phyloP scores from a whole-genome alignment of 1,139 yeast genomes.

The Lipomyces yarrowii region DNA sequence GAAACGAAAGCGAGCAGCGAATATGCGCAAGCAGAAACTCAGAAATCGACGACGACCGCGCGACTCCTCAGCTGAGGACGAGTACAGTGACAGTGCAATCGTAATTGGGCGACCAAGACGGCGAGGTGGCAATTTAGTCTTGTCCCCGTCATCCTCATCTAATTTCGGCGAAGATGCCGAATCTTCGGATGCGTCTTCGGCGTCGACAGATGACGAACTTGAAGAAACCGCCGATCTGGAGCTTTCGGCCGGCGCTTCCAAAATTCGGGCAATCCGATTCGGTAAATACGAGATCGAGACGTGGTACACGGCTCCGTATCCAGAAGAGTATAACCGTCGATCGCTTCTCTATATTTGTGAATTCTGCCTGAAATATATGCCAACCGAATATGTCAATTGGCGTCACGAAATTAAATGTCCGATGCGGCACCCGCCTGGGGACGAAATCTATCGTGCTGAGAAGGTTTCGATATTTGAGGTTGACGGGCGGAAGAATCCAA shows the following conservation, averaged over 20 bases:
- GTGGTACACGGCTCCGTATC: slow-evolving; percentile 94
- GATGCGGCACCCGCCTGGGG: slow-evolving; percentile 80
- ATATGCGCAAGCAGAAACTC: not conserved
- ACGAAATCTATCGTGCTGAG: slow-evolving; percentile 79
- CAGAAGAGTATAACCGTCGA: slow-evolving; percentile 75
- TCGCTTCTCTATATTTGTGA: slow-evolving; percentile 75
- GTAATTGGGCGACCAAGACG: not conserved
- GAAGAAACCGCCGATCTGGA: slow-evolving; percentile 12
- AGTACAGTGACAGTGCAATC: not conserved
- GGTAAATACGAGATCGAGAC: slow-evolving; percentile 76
- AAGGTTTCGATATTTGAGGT: slow-evolving; percentile 80
- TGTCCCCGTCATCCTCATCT: slow-evolving; percentile 8
- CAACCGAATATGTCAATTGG: slow-evolving; percentile 63
- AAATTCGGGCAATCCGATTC: slow-evolving; percentile 61
- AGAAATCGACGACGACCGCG: not conserved
- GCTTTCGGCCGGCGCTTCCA: slow-evolving; percentile 37
- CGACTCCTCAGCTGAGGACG: slow-evolving; percentile 4
- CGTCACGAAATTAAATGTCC: slow-evolving; percentile 57
- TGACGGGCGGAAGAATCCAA: slow-evolving; percentile 83
- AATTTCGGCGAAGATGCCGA: not conserved
- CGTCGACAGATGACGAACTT: slow-evolving; percentile 25
- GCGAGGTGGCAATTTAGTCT: not conserved
- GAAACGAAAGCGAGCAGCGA: slow-evolving; percentile 30
- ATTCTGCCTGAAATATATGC: slow-evolving; percentile 80
- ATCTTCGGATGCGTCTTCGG: slow-evolving; percentile 28